phyloP scores from a whole-genome alignment of 345 rosid genomes.

The Clarkia xantiana region DNA sequence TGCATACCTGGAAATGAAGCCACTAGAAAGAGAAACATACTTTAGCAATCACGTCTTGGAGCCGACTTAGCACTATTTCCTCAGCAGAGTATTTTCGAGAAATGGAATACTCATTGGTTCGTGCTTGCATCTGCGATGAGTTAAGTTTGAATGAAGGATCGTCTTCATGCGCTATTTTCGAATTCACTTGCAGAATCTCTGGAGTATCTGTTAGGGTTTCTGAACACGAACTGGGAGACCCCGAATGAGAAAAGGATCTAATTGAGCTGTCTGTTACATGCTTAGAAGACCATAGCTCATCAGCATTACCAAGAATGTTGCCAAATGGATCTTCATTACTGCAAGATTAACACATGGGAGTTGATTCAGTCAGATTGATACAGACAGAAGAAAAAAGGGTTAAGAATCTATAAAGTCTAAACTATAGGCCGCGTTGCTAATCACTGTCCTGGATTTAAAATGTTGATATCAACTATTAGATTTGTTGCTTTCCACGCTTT shows the following conservation, averaged over 20 bases:
- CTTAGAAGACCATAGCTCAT: conserved; percentile 76
- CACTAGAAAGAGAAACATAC: conserved; percentile 21
- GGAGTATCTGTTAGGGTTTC: conserved; percentile 23
- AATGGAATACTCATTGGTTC: conserved; percentile 25
- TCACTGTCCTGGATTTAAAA: too few relatives aligned
- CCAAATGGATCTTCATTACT: conserved; percentile 88
- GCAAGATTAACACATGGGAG: conserved; percentile 93
- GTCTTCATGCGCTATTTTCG: conserved; percentile 38
- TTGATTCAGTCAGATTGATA: conserved; percentile 53
- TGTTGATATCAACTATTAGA: too few relatives aligned
- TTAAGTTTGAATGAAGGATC: conserved; percentile 24
- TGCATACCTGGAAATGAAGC: conserved; percentile 12
- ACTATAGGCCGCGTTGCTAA: conserved; percentile 1
- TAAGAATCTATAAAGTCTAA: not conserved
- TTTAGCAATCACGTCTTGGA: conserved; percentile 67
- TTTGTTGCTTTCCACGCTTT: too few relatives aligned
- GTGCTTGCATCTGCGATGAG: conserved; percentile 26
- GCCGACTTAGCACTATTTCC: conserved; percentile 40
- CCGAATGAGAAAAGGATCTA: conserved; percentile 30
- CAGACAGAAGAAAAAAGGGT: conserved; percentile 2
- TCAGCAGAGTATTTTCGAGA: conserved; percentile 30
- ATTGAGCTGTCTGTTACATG: conserved; percentile 35
- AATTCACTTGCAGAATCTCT: conserved; percentile 23
- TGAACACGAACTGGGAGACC: conserved; percentile 31
- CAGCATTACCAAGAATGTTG: conserved; percentile 42